Base-by-base conservation (phyloP, 805 yeast species). In the Millerago galiae region DNA sequence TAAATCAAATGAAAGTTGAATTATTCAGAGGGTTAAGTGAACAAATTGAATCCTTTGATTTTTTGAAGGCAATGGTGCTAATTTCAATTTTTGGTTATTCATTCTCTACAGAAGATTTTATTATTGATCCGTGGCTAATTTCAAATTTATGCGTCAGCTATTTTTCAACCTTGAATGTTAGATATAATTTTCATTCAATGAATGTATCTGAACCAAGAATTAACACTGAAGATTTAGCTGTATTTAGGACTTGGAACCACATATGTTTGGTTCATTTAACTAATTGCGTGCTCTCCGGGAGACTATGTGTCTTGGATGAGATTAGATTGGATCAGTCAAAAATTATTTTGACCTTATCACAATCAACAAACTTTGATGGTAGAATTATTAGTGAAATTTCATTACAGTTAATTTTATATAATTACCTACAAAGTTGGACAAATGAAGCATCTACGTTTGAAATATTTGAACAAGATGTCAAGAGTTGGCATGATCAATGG, bases 311-410 rank as follows among this genome's bases (percentile, higher is more conserved):
- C 18, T 59, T 83, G 5, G 86, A 81, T 53, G 79, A 74, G 45
- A 64, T 71, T 16, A 63, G 86, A 30, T 58, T 81, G 35, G 77
- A 75, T 44, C 71, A 75, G 44, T 77, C 86, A 47, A 68, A 78
- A 8, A 70, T 75, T 15, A 73, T 81, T 2, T 62, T 80, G 38
- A 75, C 78, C 29, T 59, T 76, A 30, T 67, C 79, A 6, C 66
- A 74, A 30, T 75, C 89, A 3, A 81, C 89, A 6, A 81, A 82
- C 54, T 84, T 83, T 56, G 95, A 84, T 55, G 86, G 85, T 13
- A 62, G 91, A 45, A 81, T 84, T 76, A 80, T 83, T 6, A 81
- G 87, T 34, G 93, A 84, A 58, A 76, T 82, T 40, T 73, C 79
- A 15, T 67, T 82, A 9, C 75, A 80, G 41, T 58, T 74, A n/a